Evolutionary conservation across 1,139 yeast genomes (phyloP), one percentile per base, ranked within the genome.

Genomic region (Kurtzmaniella natalensis): DNA sequence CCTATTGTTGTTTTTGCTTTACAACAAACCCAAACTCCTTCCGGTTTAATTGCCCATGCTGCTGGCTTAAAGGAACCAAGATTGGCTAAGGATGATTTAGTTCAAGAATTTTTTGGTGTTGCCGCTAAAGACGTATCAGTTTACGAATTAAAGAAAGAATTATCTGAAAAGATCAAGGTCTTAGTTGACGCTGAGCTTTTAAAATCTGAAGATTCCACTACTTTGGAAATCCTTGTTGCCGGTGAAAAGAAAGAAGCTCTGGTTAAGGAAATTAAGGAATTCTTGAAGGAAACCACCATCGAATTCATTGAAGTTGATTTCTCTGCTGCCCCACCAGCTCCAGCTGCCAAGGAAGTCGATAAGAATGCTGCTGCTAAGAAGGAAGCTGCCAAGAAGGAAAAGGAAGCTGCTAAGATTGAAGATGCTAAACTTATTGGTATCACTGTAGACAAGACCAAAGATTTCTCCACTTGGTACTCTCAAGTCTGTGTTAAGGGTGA

Each of bases 391-490:
- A 60, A 56, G 42, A 51, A 53, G 40, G 70, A 64, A 34, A 66
- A 67, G 45, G 63, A 55, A 31, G 64, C 71, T 29, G 79, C 83
- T 36, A 76, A 77, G 46, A 62, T 83, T 46, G 94, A 83, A 45
- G 95, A 87, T 55, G 95, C 96, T 37, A 92, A 92, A 51, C 70
- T 92, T 53, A 87, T 92, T 48, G 98, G 98, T 60, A 89, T 94
- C 57, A 94, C 97, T 31, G 94, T 84, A 34, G 95, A 88, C 60
- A 94, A 92, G 68, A 75, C 81, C 42, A 72, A 78, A 52, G 98
- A 94, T 57, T 94, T 94, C 71, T 79, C 98, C 41, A 79, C 88
- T 35, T 94, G 99, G 99, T 94, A 92, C 70, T 88, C 89, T 46
- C 97, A 94, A 69, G 83, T 94, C 39, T 74, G 88, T 44, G 83